phyloP scores from a whole-genome alignment of 306 rosid species.

The Prunus mume region DNA sequence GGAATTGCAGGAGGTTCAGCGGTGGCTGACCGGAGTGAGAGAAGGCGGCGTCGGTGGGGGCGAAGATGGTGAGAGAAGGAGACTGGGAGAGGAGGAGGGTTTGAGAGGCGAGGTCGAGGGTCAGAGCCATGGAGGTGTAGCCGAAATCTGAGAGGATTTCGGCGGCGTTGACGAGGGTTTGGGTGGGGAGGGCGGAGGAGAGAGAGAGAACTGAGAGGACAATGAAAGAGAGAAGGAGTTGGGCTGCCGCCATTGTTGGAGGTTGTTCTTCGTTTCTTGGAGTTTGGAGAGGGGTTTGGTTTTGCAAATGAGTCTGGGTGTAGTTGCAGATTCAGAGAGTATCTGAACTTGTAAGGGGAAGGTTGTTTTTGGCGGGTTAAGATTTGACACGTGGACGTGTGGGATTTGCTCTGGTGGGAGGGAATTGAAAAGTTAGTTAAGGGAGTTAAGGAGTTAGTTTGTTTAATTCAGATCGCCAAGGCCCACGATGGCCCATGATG shows the following conservation, averaged over 20 bases:
- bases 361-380: conserved; percentile 8
- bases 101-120: conserved; percentile 47
- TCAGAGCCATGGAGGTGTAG: conserved; percentile 51
- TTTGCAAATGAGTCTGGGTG: not conserved
- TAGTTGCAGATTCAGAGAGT: not conserved
- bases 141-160: conserved; percentile 53
- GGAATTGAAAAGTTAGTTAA: not conserved
- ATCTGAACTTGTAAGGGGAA: too few relatives aligned
- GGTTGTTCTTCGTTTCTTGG: not conserved
- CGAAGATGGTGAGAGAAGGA: conserved; percentile 46
- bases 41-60: conserved; percentile 46
- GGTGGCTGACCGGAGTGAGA: conserved; percentile 25
- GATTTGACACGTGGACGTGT: not conserved
- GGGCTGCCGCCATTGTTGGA: conserved; percentile 31
- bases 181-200: conserved; percentile 26
- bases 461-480: not conserved
- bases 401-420: not conserved
- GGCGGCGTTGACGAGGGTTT: conserved; percentile 49
- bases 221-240: conserved; percentile 20
- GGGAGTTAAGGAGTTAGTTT: not conserved
- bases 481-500: too few relatives aligned
- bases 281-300: not conserved
- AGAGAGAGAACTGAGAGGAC: conserved; percentile 20
- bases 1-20: conserved; percentile 48
- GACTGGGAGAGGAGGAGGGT: conserved; percentile 20